Evolutionary conservation across 2,329 filamentous ascomycete species (phyloP), one percentile per base, ranked within the genome.

Genomic region (Metarhizium album): DNA sequence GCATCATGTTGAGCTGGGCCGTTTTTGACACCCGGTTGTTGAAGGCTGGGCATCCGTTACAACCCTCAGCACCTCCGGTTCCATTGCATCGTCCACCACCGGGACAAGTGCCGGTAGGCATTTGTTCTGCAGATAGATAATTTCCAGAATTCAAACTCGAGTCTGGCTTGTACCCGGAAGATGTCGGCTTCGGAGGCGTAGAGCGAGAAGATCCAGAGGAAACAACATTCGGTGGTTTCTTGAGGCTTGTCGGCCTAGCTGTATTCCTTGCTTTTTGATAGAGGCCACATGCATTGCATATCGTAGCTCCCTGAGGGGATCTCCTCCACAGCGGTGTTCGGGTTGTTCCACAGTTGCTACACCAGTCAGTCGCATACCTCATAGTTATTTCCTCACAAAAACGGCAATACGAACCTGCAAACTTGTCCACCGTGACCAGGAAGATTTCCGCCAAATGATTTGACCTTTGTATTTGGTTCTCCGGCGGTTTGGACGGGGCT

Each of bases 221-320:
- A 4, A 79, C 67, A 24, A 76, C 67, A 48, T 73, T 75, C 3
- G 81, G 77, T 11, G 86, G 82, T 54, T 90, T 85, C 70, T 95
- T 96, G 52, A 96, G 73, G 60, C 90, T 95, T 6, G 89, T 93
- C 14, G 93, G 93, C 47, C 93, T 82, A 59, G 88, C 83, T 55
- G 91, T 86, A 64, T 97, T 97, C 58, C 93, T 82, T 9, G 91
- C 90, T 67, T 97, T 97, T 55, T 88, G 75, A 67, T 98, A 98
- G 16, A 98, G 76, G 42, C 93, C 93, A 63, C 93, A 98, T 5
- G 93, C 93, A 69, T 98, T 98, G 71, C 93, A 98, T 53, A 98
- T 97, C 27, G 90, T 96, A 50, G 89, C 86, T 29, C 93, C 93
- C 60, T 90, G 84, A 0, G 91, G 91, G 16, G 91, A 95, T 62